Conservation (phyloP, 805 yeast species). For the Yamadazyma tumulicola region DNA sequence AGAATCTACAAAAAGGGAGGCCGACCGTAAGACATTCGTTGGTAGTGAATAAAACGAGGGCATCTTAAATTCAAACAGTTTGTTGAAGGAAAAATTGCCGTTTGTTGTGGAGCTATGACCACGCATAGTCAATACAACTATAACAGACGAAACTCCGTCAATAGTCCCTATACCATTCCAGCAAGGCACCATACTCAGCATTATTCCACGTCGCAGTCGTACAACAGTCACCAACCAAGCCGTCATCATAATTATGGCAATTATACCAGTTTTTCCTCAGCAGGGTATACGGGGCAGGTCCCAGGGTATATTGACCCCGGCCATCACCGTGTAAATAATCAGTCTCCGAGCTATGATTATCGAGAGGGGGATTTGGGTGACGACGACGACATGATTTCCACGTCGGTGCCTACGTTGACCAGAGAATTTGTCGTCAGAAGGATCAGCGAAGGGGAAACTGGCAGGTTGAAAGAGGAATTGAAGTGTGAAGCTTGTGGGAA, state of each 20-base stretch:
- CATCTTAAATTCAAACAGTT: too few species aligned
- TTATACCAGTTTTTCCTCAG: not conserved
- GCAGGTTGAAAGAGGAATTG: conserved; percentile 77
- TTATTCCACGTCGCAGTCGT: conserved; percentile 2
- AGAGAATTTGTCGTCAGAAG: conserved; percentile 78
- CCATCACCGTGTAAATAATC: too few species aligned
- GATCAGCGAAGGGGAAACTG: conserved; percentile 82
- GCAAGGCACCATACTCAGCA: conserved; percentile 16
- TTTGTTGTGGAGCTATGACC: too few species aligned
- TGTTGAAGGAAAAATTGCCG: too few species aligned
- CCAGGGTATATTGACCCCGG: too few species aligned
- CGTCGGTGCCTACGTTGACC: conserved; percentile 44
- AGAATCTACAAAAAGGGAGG: not conserved
- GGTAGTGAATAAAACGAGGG: too few species aligned
- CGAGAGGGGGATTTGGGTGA: too few species aligned
- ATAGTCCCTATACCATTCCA: conserved; percentile 27
- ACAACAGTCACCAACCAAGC: not conserved
- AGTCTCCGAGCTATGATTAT: too few species aligned
- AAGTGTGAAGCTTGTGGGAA: conserved; percentile 91
- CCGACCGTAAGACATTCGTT: too few species aligned
- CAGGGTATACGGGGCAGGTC: too few species aligned
- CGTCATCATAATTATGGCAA: conserved; percentile 2
- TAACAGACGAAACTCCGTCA: conserved; percentile 25
- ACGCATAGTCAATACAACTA: conserved; percentile 23
- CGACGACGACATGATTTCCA: conserved; percentile 14